Base-by-base conservation (phyloP, 129 eudicot species). In the Flaveria bidentis region DNA sequence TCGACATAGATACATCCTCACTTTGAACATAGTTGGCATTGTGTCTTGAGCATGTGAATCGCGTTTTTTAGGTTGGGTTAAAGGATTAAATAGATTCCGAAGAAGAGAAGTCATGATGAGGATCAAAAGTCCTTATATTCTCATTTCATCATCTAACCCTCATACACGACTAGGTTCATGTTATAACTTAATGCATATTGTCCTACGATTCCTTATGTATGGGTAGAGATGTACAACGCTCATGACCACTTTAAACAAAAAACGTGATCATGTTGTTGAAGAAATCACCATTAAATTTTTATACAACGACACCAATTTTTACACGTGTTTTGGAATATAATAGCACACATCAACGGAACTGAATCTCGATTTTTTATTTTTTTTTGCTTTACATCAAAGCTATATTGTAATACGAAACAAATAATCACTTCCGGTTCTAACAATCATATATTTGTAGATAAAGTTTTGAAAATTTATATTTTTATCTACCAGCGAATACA, bases 81-180 rank as follows among this genome's bases (percentile, higher is more conserved):
- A 61, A 13, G 9, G 42, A 3, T 25, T 13, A 61, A 13, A 26
- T 61, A 61, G 44, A 61, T 61, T 61, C 67, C 26, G 28, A 61
- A 26, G 15, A 1, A 5, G 11, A 26, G 41, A 61, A 61, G 41
- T 11, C 41, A 12, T 25, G 66, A 2, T 60, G n/a, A 60, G 41
- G 66, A 60, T 41, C 66, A 61, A 25, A 8, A 61, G 67, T 61
- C 17, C 4, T 25, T 61, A 61, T 61, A 64, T 64, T 64, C 70
- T 64, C 47, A 64, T 33, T 64, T 64, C 70, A 64, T 64, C 70
- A 64, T 41, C 70, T 17, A 64, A 9, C 70, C 49, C 49, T 33
- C n/a, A 64, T 33, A 39, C 13, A 64, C 5, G 70, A 33, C 70
- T 64, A 64, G 70, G 49, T 64, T 64, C 70, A 64, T 25, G 67